Evolutionary conservation across 2,329 filamentous ascomycete genomes (phyloP).

Genomic region (Blumeriella jaapii): DNA sequence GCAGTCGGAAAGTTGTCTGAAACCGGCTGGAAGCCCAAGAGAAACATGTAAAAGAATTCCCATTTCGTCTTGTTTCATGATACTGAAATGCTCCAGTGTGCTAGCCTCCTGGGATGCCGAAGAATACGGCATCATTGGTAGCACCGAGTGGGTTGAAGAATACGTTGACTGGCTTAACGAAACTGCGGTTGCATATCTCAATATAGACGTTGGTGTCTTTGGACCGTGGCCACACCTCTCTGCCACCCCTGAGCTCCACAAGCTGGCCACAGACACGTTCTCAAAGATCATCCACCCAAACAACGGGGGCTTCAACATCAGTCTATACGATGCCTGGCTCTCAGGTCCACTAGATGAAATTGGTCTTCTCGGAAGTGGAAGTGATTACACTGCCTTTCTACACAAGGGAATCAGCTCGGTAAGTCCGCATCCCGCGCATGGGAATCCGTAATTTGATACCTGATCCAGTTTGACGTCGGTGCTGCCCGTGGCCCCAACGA

Average conservation of each 20-base stretch:
- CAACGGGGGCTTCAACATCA: too few relatives aligned
- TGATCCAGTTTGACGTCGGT: too few relatives aligned
- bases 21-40: constrained; percentile 65
- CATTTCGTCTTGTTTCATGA: neutral
- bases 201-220: too few relatives aligned
- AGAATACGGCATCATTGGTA: constrained; percentile 68
- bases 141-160: constrained; percentile 75
- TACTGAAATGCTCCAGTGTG: constrained; percentile 28
- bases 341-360: constrained; percentile 27
- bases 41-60: constrained; percentile 52
- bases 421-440: too few relatives aligned
- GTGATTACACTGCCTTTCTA: constrained; percentile 53
- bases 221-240: too few relatives aligned
- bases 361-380: constrained; percentile 48
- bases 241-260: too few relatives aligned
- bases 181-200: constrained; percentile 19
- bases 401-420: constrained; percentile 21
- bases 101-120: constrained; percentile 63
- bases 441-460: too few relatives aligned
- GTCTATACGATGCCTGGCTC: too few relatives aligned
- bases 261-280: too few relatives aligned
- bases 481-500: too few relatives aligned
- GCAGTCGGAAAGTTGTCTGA: constrained; percentile 58
- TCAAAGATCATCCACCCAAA: too few relatives aligned
- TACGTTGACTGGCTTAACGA: constrained; percentile 60